A percentile compares a stretch with the other conserved stretches of the same genome.
Conservation (phyloP, 208 protist species). For the Porcisia deanei region DNA sequence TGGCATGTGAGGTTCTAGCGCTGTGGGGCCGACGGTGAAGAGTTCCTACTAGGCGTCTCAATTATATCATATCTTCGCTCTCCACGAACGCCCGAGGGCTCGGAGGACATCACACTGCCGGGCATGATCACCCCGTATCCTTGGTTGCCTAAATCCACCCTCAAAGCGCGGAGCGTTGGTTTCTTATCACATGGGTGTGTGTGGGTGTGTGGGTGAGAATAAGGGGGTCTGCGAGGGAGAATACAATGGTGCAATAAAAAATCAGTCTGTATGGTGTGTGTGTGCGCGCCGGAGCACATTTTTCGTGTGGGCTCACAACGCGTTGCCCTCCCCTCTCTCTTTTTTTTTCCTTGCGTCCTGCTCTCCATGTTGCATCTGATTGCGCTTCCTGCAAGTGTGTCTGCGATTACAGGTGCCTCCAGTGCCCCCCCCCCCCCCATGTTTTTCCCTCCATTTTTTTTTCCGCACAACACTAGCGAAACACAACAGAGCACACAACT, state of each 20-base stretch:
- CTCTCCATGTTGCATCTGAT: not conserved
- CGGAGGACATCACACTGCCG: not conserved
- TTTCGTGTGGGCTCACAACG: too few relatives aligned
- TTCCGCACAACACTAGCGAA: not conserved
- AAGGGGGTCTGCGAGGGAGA: not conserved
- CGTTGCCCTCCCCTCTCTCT: not conserved
- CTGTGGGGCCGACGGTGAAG: constrained; percentile 1
- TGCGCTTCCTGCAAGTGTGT: not conserved
- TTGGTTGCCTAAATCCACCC: not conserved
- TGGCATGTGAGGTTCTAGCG: not conserved
- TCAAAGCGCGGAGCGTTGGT: not conserved
- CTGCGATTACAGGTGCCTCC: not conserved
- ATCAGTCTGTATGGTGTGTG: not conserved
- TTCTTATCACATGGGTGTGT: not conserved
- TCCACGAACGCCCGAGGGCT: constrained; percentile 8
- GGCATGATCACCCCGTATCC: not conserved
- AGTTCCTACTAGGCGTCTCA: not conserved
- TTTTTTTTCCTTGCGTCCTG: not conserved
- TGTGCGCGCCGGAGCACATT: not conserved
- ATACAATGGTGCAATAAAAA: not conserved
- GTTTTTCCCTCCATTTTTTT: not conserved
- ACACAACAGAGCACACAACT: too few relatives aligned
- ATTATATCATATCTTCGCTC: constrained; percentile 9
- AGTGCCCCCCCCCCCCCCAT: not conserved
- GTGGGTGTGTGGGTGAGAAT: not conserved